These are phyloP conservation scores for Pholiota molesta DNA, from an alignment of 768 basidiomycete genomes.

Conservation along the genomic window DNA sequence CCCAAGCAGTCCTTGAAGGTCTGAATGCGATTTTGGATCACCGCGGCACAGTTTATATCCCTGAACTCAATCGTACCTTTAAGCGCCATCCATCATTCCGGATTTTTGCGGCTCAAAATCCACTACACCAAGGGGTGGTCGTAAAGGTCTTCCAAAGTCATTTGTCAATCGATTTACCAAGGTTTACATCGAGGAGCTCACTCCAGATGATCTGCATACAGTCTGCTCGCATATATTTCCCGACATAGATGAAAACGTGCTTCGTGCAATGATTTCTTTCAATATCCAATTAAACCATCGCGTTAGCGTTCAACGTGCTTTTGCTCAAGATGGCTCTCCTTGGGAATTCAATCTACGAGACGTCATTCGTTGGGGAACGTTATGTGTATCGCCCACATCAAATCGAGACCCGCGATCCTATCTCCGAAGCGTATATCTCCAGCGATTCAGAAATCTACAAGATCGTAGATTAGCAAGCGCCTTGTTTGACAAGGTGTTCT, in stretches of 20 bases:
- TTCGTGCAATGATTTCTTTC: constrained; percentile 82
- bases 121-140: constrained; percentile 94
- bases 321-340: constrained; percentile 82
- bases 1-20: constrained; percentile 95
- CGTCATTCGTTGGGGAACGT: constrained; percentile 83
- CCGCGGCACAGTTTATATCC: constrained; percentile 92
- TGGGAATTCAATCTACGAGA: constrained; percentile 99
- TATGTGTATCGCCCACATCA: constrained; percentile 39
- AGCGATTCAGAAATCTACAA: constrained; percentile 76
- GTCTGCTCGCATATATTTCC: constrained; percentile 81
- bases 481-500: constrained; percentile 60
- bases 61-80: constrained; percentile 91
- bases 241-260: constrained; percentile 48
- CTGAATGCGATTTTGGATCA: constrained; percentile 96
- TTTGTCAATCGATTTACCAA: constrained; percentile 99
- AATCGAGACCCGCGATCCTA: constrained; percentile 59
- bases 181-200: constrained; percentile 89
- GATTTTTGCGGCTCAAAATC: constrained; percentile 98
- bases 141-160: constrained; percentile 96
- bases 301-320: constrained; percentile 61
- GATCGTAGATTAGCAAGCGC: constrained; percentile 60
- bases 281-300: constrained; percentile 72
- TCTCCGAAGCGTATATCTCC: constrained; percentile 76
- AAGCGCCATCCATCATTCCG: constrained; percentile 90
- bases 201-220: constrained; percentile 71